Evolutionary conservation across 306 rosid species (phyloP).

Genomic region (Corylus avellana): DNA sequence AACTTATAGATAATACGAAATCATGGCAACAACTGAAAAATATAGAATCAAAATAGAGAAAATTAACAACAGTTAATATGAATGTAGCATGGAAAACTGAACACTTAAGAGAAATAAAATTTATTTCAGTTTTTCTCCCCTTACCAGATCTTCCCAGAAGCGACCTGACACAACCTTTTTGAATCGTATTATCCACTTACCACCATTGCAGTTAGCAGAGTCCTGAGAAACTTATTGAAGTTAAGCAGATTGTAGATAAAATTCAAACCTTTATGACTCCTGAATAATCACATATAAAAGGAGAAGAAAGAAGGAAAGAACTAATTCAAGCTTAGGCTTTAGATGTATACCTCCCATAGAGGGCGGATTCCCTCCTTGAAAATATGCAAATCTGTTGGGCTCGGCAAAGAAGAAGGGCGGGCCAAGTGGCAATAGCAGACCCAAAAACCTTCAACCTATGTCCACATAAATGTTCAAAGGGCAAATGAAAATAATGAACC

Average conservation of each 20-base stretch:
- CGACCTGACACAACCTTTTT: conserved; percentile 88
- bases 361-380: conserved; percentile 97
- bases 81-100: neutral
- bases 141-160: conserved; percentile 95
- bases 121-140: conserved; percentile 16
- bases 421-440: conserved; percentile 83
- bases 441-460: conserved; percentile 94
- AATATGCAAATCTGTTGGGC: conserved; percentile 95
- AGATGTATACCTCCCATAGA: conserved; percentile 74
- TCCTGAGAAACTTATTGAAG: conserved; percentile 46
- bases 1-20: neutral
- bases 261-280: conserved; percentile 7
- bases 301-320: conserved; percentile 9
- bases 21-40: neutral
- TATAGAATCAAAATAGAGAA: neutral
- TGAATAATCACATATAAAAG: neutral
- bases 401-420: conserved; percentile 81
- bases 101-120: neutral
- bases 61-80: neutral
- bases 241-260: neutral
- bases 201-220: conserved; percentile 95
- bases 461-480: conserved; percentile 5
- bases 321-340: conserved; percentile 10
- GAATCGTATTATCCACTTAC: conserved; percentile 92
- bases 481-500: neutral